Percentiles rank a stretch among this genome's conserved stretches.
Conservation (phyloP, 192 early-diverging fungal species). For the Podila epicladia region DNA sequence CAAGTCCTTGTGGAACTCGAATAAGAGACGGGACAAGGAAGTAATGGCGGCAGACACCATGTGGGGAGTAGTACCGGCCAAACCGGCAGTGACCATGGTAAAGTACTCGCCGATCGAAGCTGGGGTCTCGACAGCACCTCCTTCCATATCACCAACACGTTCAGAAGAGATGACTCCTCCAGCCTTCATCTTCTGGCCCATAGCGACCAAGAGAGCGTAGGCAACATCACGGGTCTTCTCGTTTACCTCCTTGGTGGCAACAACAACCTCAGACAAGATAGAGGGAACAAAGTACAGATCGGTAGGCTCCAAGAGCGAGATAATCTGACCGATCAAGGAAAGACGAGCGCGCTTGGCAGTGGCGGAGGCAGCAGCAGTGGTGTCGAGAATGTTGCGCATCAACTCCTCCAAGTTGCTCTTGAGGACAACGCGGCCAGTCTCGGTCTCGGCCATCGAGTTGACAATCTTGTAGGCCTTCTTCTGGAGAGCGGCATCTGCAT, state of each 20-base stretch:
- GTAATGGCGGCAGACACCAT: constrained; percentile 95
- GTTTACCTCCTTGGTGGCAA: constrained; percentile 92
- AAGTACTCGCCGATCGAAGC: constrained; percentile 85
- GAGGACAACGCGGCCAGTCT: constrained; percentile 58
- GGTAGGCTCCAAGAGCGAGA: constrained; percentile 67
- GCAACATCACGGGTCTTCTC: constrained; percentile 86
- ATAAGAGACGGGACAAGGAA: constrained; percentile 84
- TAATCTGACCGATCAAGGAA: constrained; percentile 69
- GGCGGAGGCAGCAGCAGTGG: constrained; percentile 67
- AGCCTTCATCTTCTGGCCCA: constrained; percentile 91
- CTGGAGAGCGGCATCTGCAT: constrained; percentile 81
- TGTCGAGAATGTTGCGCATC: constrained; percentile 73
- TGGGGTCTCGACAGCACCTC: constrained; percentile 23
- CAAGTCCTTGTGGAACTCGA: constrained; percentile 89
- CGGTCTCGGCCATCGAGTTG: constrained; percentile 60
- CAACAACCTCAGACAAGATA: constrained; percentile 90
- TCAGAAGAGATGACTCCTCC: constrained; percentile 61
- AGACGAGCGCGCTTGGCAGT: constrained; percentile 89
- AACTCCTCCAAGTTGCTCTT: constrained; percentile 67
- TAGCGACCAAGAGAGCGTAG: constrained; percentile 85
- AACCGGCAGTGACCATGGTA: constrained; percentile 93
- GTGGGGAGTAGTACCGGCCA: constrained; percentile 88
- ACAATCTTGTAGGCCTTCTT: constrained; percentile 97
- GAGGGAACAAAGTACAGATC: constrained; percentile 90
- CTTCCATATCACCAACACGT: constrained; percentile 57